A percentile compares a stretch with the other conserved stretches of the same genome.
Conservation (phyloP, 1,139 yeast genomes). For the Scheffersomyces quercinus region DNA sequence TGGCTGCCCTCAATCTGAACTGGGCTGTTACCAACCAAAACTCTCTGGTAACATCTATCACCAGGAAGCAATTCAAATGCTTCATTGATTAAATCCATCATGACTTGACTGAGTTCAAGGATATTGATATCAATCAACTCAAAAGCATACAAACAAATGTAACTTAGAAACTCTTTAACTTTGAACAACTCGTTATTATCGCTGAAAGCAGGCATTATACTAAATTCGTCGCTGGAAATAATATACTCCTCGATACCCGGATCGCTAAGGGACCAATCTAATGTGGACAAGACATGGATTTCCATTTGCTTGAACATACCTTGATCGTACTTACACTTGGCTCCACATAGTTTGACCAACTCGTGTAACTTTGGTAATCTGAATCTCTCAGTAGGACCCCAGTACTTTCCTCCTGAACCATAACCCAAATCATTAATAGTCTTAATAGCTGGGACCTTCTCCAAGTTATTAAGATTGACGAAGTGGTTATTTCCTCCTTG, state of each 20-base stretch:
- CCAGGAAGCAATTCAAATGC: slow-evolving; percentile 19
- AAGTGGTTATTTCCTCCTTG: slow-evolving; percentile 74
- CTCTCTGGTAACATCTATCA: slow-evolving; percentile 24
- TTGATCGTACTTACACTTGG: slow-evolving; percentile 55
- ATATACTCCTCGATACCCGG: slow-evolving; percentile 58
- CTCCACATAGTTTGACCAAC: slow-evolving; percentile 61
- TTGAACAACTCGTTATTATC: slow-evolving; percentile 31
- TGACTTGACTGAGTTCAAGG: slow-evolving; percentile 35
- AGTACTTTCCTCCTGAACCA: slow-evolving; percentile 57
- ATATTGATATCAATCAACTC: slow-evolving; percentile 37
- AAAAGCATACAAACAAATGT: slow-evolving; percentile 35
- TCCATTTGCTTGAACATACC: slow-evolving; percentile 63
- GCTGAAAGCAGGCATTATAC: slow-evolving; percentile 15
- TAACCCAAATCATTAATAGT: slow-evolving; percentile 46
- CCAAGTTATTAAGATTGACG: slow-evolving; percentile 45
- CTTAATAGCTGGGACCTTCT: slow-evolving; percentile 29
- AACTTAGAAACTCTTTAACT: slow-evolving; percentile 39
- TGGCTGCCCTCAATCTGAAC: slow-evolving; percentile 18
- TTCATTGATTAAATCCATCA: slow-evolving; percentile 40
- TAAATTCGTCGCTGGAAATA: slow-evolving; percentile 33
- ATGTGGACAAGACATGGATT: slow-evolving; percentile 54
- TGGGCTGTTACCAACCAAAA: slow-evolving; percentile 1
- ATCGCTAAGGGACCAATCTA: slow-evolving; percentile 62
- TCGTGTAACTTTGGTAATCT: slow-evolving; percentile 65
- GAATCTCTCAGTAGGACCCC: slow-evolving; percentile 67